These are phyloP conservation scores for Colletotrichum kahawae DNA, from an alignment of 2,329 filamentous ascomycete genomes.

Conservation along the genomic window DNA sequence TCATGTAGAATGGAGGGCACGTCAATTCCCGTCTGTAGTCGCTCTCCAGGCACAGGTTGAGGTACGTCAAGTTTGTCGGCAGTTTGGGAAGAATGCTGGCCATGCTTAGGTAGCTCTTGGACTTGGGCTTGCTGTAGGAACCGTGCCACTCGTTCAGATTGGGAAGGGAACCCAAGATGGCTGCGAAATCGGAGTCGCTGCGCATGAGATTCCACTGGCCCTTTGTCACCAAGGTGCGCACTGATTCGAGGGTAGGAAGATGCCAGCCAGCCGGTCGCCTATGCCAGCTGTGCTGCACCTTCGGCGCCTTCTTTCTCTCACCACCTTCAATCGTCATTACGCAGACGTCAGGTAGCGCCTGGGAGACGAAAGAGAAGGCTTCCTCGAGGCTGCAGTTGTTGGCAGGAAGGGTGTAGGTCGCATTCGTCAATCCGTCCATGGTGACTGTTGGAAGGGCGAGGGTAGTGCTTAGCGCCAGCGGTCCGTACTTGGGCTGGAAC, in stretches of 20 bases:
- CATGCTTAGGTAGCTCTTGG: slow-evolving; percentile 75
- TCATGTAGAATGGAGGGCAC: slow-evolving; percentile 65
- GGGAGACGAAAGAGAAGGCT: slow-evolving; percentile 67
- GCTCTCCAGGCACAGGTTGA: slow-evolving; percentile 74
- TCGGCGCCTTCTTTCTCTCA: slow-evolving; percentile 76
- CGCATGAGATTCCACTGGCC: slow-evolving; percentile 81
- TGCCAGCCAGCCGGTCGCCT: slow-evolving; percentile 33
- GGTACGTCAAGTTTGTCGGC: slow-evolving; percentile 62
- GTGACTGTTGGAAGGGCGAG: slow-evolving; percentile 57
- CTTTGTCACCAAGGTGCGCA: slow-evolving; percentile 73
- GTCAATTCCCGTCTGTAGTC: slow-evolving; percentile 71
- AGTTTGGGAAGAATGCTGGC: slow-evolving; percentile 65
- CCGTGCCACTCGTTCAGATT: slow-evolving; percentile 67
- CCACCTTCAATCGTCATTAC: slow-evolving; percentile 79
- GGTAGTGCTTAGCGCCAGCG: slow-evolving; percentile 46
- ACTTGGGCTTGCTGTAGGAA: slow-evolving; percentile 74
- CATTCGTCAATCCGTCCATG: slow-evolving; percentile 59
- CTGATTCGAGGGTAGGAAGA: slow-evolving; percentile 55
- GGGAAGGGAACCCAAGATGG: slow-evolving; percentile 67
- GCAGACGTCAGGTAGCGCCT: slow-evolving; percentile 63
- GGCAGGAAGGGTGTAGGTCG: slow-evolving; percentile 62
- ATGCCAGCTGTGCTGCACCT: slow-evolving; percentile 47
- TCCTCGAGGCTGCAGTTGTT: slow-evolving; percentile 75
- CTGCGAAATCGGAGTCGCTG: slow-evolving; percentile 63
- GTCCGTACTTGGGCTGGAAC: slow-evolving; percentile 62